Base-by-base conservation (phyloP, 2,329 filamentous ascomycete species). In the Mycogone perniciosa region DNA sequence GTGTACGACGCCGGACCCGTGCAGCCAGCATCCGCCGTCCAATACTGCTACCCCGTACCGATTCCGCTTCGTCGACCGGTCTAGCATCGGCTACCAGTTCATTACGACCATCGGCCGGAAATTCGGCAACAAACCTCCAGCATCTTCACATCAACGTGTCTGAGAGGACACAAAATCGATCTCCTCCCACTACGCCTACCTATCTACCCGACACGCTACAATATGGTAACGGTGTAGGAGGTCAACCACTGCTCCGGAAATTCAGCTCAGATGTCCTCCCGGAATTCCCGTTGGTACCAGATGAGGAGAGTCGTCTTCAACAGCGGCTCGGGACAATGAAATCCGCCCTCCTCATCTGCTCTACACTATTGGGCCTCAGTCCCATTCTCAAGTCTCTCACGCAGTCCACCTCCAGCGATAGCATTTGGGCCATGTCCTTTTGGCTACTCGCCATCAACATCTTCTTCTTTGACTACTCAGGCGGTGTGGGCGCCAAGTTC, bases 351-450 rank as follows among this genome's bases (percentile, higher is more conserved):
- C 78, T 97, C 45, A 97, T 97, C 61, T 96, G 95, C 71, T 95
- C 87, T 59, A 91, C 90, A 4, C 77, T 99, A 10, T 81, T 97
- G 4, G 93, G 92, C 8, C 79, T 99, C 4, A 95, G 89, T 39
- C 93, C 93, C 0, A 97, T 99, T 57, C 82, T 99, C 55, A 96
- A 96, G 68, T 96, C 91, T 1, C 80, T 99, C n/a, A 99, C 93
- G 1, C 81, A 81, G 46, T 96, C 91, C 5, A 97, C 92, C 4
- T 92, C 89, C 6, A 87, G 82, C 50, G 93, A 99, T 75, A 93
- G 87, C 40, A 99, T 99, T 65, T 99, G 93, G 93, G 89, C 93
- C 52, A 87, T 99, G 75, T 93, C 89, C 46, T 91, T 89, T 63
- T 93, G 90, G 84, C 78, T 99, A 41, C 81, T 99, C 56, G 81